Evolutionary conservation across 2,329 filamentous ascomycete species (phyloP).

Genomic region (Akanthomyces lecanii): DNA sequence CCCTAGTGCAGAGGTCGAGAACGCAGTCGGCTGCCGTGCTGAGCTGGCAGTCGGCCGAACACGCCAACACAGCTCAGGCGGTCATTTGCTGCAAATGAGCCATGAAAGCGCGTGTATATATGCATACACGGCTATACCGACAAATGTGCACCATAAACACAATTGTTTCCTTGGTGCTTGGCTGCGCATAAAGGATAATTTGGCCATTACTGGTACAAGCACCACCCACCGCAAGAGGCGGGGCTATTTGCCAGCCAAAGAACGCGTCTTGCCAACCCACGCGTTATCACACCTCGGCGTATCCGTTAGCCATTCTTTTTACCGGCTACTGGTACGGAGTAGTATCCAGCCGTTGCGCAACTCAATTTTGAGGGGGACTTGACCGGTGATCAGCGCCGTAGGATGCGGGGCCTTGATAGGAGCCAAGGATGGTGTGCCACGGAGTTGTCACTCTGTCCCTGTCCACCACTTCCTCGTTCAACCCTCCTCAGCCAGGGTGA

Average conservation of each 20-base stretch:
- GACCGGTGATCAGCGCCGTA: not conserved
- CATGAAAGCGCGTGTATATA: not conserved
- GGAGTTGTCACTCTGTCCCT: not conserved
- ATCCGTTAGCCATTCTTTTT: not conserved
- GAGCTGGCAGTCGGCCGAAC: not conserved
- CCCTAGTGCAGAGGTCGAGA: constrained; percentile 11
- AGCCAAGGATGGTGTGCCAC: not conserved
- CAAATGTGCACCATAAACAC: not conserved
- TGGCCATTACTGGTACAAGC: not conserved
- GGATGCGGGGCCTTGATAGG: not conserved
- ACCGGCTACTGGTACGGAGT: not conserved
- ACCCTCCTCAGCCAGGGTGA: not conserved
- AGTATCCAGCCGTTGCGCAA: not conserved
- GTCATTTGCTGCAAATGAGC: not conserved
- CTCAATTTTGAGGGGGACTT: not conserved
- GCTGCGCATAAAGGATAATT: constrained; percentile 5
- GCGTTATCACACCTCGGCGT: not conserved
- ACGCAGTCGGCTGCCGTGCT: too few relatives aligned
- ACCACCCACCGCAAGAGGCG: not conserved
- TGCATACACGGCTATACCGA: constrained; percentile 4
- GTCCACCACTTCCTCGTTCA: not conserved
- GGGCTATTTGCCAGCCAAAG: constrained; percentile 10
- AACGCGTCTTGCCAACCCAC: not conserved
- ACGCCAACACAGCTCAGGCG: not conserved
- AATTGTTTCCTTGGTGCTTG: not conserved